phyloP scores from a whole-genome alignment of 305 asterid species.

The Andrographis paniculata region DNA sequence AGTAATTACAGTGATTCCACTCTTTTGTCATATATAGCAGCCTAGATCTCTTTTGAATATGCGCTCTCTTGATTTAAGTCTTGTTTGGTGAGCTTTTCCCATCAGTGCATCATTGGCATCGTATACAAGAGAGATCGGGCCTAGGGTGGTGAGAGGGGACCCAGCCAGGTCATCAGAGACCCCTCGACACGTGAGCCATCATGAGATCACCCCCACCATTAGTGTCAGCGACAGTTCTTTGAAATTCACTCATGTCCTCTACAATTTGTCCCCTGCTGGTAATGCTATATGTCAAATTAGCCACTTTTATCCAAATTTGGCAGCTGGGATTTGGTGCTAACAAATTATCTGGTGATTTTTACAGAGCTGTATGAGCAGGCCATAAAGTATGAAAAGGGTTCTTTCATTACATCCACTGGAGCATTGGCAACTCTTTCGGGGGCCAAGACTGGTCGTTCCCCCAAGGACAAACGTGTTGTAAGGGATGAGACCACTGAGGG shows the following conservation, averaged over 20 bases:
- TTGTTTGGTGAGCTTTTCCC: background rate
- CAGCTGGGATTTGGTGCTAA: background rate
- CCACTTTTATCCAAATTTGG: background rate
- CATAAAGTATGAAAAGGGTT: slow-evolving; percentile 77
- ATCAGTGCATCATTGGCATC: slow-evolving; percentile 90
- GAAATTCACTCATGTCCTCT: slow-evolving; percentile 93
- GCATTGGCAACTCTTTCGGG: slow-evolving; percentile 97
- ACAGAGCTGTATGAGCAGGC: slow-evolving; percentile 97
- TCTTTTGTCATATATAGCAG: too few relatives aligned
- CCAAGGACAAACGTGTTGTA: slow-evolving; percentile 95
- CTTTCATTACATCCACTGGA: slow-evolving; percentile 82
- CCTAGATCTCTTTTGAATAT: background rate
- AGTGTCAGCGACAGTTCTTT: slow-evolving; percentile 68
- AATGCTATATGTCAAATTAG: background rate
- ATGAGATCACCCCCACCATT: slow-evolving; percentile 41
- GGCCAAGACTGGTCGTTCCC: slow-evolving; percentile 98
- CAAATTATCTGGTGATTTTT: slow-evolving; percentile 4
- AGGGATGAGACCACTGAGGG: slow-evolving; percentile 68
- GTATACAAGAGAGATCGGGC: slow-evolving; percentile 84
- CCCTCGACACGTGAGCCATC: slow-evolving; percentile 51
- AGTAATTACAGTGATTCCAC: too few relatives aligned
- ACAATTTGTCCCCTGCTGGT: slow-evolving; percentile 97
- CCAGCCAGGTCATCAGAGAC: slow-evolving; percentile 68
- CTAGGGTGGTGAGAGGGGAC: slow-evolving; percentile 88
- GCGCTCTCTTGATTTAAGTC: background rate